Conservation (phyloP, 257 asterid species). For the Fraxinus cuspidata region DNA sequence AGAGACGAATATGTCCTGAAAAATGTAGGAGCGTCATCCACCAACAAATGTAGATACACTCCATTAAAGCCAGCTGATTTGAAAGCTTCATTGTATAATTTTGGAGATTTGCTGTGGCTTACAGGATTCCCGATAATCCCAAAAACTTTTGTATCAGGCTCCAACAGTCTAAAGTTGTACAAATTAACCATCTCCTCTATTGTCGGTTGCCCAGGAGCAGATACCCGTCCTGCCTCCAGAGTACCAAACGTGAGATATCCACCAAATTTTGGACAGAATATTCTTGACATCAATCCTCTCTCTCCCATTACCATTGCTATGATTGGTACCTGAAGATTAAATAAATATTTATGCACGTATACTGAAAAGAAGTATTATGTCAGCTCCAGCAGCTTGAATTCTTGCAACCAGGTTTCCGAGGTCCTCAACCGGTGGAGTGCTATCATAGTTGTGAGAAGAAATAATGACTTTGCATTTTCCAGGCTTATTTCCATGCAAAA, state of each 20-base stretch:
- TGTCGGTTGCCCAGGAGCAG: constrained; percentile 99
- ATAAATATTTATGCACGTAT: constrained; percentile 16
- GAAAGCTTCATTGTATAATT: constrained; percentile 76
- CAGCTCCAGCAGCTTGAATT: constrained; percentile 97
- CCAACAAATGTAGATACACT: constrained; percentile 72
- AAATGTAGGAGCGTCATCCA: constrained; percentile 69
- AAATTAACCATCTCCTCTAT: constrained; percentile 69
- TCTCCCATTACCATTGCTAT: constrained; percentile 99
- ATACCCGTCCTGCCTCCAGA: constrained; percentile 75
- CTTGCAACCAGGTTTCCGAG: constrained; percentile 87
- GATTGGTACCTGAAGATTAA: constrained; percentile 70
- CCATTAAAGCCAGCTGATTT: constrained; percentile 74
- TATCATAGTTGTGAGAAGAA: constrained; percentile 87
- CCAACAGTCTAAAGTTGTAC: constrained; percentile 78
- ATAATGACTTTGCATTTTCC: constrained; percentile 81
- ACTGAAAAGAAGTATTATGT: constrained; percentile 51
- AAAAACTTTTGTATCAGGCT: constrained; percentile 78
- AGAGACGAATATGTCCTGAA: constrained; percentile 71
- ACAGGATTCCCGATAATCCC: constrained; percentile 97
- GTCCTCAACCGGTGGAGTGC: constrained; percentile 80
- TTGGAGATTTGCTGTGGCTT: constrained; percentile 95
- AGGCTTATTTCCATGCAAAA: constrained; percentile 56
- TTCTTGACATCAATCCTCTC: constrained; percentile 84
- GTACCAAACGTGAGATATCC: constrained; percentile 96
- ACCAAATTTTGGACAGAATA: constrained; percentile 93